Evolutionary conservation across 306 rosid genomes (phyloP).

Genomic region (Vigna nakashimae): DNA sequence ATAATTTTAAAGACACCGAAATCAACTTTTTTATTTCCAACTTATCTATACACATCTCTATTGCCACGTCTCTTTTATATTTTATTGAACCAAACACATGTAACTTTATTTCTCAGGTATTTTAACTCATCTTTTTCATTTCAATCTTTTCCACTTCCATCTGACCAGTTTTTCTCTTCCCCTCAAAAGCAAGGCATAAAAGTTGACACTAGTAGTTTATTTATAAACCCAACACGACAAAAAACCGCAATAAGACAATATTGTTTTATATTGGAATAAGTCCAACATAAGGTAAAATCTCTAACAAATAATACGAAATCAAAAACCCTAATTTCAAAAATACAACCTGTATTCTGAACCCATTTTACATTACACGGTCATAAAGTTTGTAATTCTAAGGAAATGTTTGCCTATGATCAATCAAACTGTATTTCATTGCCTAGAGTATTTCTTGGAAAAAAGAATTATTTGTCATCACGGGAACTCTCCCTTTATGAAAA

Average conservation of each 20-base stretch:
- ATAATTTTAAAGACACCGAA: no score
- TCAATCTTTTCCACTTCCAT: no score
- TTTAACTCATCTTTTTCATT: no score
- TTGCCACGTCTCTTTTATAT: no score
- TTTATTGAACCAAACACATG: no score
- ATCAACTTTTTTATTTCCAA: no score
- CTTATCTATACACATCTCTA: no score
- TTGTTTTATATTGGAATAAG: neutral
- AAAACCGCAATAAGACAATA: neutral
- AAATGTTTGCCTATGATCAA: neutral
- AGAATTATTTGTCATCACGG: neutral
- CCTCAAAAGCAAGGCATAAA: no score
- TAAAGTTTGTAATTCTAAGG: neutral
- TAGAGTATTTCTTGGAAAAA: neutral
- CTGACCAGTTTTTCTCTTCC: no score
- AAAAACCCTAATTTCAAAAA: conserved; percentile 12
- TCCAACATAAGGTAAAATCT: neutral
- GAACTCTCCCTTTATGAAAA: no score
- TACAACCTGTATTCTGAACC: neutral
- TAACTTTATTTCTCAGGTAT: no score
- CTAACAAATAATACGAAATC: neutral
- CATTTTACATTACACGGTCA: neutral
- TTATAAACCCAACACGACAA: neutral
- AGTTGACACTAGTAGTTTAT: no score
- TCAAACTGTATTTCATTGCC: conserved; percentile 7